phyloP scores from a whole-genome alignment of 495 filamentous ascomycete genomes.

The Lichenothelia convexa region DNA sequence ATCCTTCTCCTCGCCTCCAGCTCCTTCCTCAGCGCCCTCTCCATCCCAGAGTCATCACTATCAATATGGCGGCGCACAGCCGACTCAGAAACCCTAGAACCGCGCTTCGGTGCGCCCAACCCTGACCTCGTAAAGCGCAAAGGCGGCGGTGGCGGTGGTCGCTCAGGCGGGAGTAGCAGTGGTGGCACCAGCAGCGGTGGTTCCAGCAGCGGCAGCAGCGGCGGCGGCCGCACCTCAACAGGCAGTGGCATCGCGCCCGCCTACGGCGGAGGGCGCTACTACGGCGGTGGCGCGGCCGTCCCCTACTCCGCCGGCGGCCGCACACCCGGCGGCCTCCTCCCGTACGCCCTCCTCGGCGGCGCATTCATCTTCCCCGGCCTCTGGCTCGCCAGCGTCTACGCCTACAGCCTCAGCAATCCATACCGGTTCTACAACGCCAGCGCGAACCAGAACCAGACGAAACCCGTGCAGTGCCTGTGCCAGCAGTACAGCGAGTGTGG shows the following conservation, averaged over 20 bases:
- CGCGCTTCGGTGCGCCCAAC: conserved; percentile 9
- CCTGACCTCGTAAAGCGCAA: conserved; percentile 13
- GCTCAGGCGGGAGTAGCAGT: conserved; percentile 13
- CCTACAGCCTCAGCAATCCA: conserved; percentile 45
- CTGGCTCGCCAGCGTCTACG: conserved; percentile 47
- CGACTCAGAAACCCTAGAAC: conserved; percentile 4
- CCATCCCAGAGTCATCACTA: background rate
- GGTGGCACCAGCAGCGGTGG: conserved; percentile 13
- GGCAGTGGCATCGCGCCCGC: conserved; percentile 43
- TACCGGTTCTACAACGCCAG: conserved; percentile 42
- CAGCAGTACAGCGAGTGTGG: conserved; percentile 52
- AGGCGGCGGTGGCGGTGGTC: conserved; percentile 13
- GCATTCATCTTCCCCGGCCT: conserved; percentile 41
- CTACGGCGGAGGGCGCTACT: conserved; percentile 53
- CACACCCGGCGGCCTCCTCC: conserved; percentile 39
- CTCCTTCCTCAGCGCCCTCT: background rate
- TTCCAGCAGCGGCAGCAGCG: conserved; percentile 7
- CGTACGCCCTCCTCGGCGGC: conserved; percentile 32
- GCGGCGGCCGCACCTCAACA: conserved; percentile 24
- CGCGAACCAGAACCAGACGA: conserved; percentile 40
- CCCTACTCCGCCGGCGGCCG: conserved; percentile 47
- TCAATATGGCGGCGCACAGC: background rate
- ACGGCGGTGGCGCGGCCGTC: conserved; percentile 52
- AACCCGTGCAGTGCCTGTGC: conserved; percentile 61
- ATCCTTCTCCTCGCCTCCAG: background rate